These are phyloP conservation scores for Pseudogymnoascus sp. DNA, from an alignment of 2,329 filamentous ascomycete genomes.

Conservation along the genomic window DNA sequence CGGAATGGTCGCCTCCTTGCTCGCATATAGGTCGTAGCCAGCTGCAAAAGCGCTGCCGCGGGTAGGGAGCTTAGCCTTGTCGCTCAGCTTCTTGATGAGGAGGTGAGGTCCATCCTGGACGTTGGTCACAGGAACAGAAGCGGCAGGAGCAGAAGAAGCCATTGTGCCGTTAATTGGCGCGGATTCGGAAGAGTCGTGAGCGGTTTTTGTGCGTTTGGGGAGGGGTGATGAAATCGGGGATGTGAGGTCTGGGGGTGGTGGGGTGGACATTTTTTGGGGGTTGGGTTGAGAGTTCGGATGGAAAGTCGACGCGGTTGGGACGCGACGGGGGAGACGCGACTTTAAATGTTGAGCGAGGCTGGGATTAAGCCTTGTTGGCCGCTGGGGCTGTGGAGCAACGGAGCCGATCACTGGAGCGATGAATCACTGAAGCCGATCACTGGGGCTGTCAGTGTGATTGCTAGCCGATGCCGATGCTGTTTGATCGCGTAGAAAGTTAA, in stretches of 20 bases:
- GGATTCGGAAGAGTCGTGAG: not conserved
- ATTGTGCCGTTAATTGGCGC: not conserved
- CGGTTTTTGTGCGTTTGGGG: slow-evolving; percentile 19
- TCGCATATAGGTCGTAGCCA: slow-evolving; percentile 86
- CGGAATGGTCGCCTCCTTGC: slow-evolving; percentile 66
- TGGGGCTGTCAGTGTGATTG: not conserved
- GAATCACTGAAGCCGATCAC: not conserved
- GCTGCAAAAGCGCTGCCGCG: slow-evolving; percentile 84
- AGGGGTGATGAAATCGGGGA: slow-evolving; percentile 23
- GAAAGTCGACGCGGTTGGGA: not conserved
- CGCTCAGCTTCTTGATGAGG: slow-evolving; percentile 73
- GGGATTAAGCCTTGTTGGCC: not conserved
- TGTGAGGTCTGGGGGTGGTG: slow-evolving; percentile 10
- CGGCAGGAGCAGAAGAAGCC: not conserved
- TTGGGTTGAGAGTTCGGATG: not conserved
- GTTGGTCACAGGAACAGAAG: not conserved
- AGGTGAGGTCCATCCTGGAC: slow-evolving; percentile 19
- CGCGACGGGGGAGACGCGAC: slow-evolving; percentile 2
- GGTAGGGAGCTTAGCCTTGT: slow-evolving; percentile 72
- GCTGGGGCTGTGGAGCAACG: not conserved
- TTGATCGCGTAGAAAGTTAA: not conserved
- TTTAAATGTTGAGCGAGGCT: not conserved
- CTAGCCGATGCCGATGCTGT: not conserved
- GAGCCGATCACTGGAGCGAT: not conserved
- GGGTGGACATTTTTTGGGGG: slow-evolving; percentile 1